Evolutionary conservation across 1,284 basidiomycete species (phyloP).

Genomic region (Cutaneotrichosporon daszewskae): DNA sequence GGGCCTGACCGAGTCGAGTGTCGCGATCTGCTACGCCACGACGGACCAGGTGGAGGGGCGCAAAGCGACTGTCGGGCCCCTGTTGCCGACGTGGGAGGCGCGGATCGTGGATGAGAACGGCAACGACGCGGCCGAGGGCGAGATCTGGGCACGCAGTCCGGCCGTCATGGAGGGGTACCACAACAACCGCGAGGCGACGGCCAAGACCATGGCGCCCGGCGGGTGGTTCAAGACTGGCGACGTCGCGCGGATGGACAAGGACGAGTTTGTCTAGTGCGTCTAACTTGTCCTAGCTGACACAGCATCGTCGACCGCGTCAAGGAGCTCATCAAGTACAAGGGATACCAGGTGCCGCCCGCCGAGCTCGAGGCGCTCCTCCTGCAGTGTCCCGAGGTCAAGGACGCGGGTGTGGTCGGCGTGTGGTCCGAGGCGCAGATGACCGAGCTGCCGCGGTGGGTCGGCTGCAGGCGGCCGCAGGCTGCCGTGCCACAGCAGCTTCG

Average conservation of each 20-base stretch:
- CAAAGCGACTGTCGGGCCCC: constrained; percentile 53
- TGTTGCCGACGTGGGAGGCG: constrained; percentile 72
- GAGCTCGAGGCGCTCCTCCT: constrained; percentile 71
- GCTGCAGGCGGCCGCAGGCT: not conserved
- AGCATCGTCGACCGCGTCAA: constrained; percentile 55
- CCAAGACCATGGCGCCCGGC: constrained; percentile 19
- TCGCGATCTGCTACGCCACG: constrained; percentile 40
- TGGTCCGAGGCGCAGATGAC: constrained; percentile 60
- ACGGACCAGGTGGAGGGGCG: constrained; percentile 7
- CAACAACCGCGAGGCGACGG: constrained; percentile 2
- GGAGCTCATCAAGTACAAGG: constrained; percentile 72
- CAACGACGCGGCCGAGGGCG: constrained; percentile 57
- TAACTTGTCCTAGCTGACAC: not conserved
- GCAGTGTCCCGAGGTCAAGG: constrained; percentile 62
- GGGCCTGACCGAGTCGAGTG: constrained; percentile 50
- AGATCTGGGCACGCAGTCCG: constrained; percentile 73
- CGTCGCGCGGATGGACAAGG: constrained; percentile 57
- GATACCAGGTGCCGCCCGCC: constrained; percentile 66
- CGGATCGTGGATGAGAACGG: constrained; percentile 56
- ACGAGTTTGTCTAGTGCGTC: constrained; percentile 56
- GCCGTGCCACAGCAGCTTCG: not conserved
- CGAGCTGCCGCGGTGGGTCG: constrained; percentile 29
- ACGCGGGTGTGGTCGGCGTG: constrained; percentile 66
- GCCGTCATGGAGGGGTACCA: constrained; percentile 48
- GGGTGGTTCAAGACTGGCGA: constrained; percentile 83